Evolutionary conservation across 1,139 yeast genomes (phyloP).

Genomic region (Nakaseomyces bracarensis): DNA sequence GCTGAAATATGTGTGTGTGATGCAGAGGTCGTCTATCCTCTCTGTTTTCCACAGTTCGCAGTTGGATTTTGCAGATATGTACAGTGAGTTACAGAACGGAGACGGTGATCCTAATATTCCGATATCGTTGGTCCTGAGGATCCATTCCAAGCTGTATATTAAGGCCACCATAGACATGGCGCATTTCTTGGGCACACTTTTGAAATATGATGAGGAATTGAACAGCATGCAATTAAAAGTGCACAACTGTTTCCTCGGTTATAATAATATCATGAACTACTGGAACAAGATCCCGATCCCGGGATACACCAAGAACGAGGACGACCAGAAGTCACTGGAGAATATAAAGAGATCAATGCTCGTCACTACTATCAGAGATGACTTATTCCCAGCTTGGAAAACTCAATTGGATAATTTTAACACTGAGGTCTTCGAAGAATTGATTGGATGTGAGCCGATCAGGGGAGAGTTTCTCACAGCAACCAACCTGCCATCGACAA

Average conservation of each 20-base stretch:
- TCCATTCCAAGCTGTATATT: neutral
- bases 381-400: conserved; percentile 22
- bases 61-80: conserved; percentile 1
- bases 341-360: conserved; percentile 11
- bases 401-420: conserved; percentile 15
- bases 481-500: neutral
- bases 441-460: neutral
- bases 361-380: conserved; percentile 15
- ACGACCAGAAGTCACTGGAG: conserved; percentile 2
- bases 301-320: neutral
- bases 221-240: neutral
- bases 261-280: conserved; percentile 5
- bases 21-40: conserved; percentile 2
- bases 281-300: conserved; percentile 4
- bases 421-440: neutral
- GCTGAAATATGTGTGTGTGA: neutral
- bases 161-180: neutral
- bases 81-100: neutral
- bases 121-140: neutral
- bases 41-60: conserved; percentile 5
- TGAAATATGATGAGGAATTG: neutral
- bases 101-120: conserved; percentile 4
- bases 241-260: conserved; percentile 1
- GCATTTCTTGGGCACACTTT: neutral
- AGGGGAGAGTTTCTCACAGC: neutral